Conservation (phyloP, 2,329 filamentous ascomycete genomes). For the Clonostachys rhizophaga region DNA sequence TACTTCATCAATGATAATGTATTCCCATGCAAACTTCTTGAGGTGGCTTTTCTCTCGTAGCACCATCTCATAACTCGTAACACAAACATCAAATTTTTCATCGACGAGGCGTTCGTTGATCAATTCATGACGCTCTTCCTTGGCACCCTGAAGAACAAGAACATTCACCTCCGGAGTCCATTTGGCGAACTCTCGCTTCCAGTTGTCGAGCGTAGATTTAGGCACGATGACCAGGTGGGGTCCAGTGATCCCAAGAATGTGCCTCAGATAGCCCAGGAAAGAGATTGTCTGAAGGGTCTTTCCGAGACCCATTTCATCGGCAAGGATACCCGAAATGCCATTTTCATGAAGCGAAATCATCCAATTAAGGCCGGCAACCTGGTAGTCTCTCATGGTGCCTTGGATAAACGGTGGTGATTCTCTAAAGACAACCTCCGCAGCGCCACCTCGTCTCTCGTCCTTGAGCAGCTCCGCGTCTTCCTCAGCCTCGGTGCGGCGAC, state of each 20-base stretch:
- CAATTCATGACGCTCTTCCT: slow-evolving; percentile 83
- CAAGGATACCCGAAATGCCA: slow-evolving; percentile 95
- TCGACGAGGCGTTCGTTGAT: slow-evolving; percentile 91
- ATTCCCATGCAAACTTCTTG: slow-evolving; percentile 99
- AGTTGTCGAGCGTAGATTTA: slow-evolving; percentile 97
- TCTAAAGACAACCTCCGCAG: slow-evolving; percentile 85
- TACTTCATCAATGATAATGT: slow-evolving; percentile 93
- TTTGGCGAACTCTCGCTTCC: slow-evolving; percentile 87
- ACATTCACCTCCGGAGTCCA: slow-evolving; percentile 98
- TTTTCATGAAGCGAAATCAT: slow-evolving; percentile 97
- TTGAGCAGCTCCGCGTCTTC: slow-evolving; percentile 86
- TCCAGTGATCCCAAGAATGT: slow-evolving; percentile 82
- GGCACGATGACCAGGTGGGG: slow-evolving; percentile 90
- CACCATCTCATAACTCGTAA: slow-evolving; percentile 99
- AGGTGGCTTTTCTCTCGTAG: slow-evolving; percentile 89
- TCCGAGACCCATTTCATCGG: slow-evolving; percentile 97
- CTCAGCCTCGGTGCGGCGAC: slow-evolving; percentile 90
- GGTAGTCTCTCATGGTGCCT: slow-evolving; percentile 92
- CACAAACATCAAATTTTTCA: slow-evolving; percentile 95
- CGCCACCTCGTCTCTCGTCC: slow-evolving; percentile 84
- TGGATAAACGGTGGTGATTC: slow-evolving; percentile 90
- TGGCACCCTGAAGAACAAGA: slow-evolving; percentile 87
- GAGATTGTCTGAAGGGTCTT: slow-evolving; percentile 98
- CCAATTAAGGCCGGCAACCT: slow-evolving; percentile 94
- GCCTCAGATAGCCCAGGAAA: slow-evolving; percentile 90